Evolutionary conservation across 805 yeast genomes (phyloP).

Genomic region (Ogataea haglerorum): DNA sequence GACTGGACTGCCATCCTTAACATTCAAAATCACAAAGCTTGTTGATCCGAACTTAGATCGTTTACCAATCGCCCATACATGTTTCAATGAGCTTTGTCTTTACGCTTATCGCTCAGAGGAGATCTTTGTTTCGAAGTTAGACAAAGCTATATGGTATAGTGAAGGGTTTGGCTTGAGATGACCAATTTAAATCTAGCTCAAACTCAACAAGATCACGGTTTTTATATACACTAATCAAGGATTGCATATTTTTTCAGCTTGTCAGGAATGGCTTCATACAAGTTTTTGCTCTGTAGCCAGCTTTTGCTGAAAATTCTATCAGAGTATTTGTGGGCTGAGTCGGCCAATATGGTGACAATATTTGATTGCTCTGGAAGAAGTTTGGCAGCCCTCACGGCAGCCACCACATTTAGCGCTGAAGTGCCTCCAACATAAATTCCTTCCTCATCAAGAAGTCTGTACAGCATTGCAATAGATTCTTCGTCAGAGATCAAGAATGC

Average conservation of each 20-base stretch:
- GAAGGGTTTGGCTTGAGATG: constrained; percentile 71
- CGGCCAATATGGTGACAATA: constrained; percentile 86
- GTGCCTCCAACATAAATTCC: constrained; percentile 92
- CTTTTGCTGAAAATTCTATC: constrained; percentile 72
- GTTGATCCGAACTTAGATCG: constrained; percentile 31
- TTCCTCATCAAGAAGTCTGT: constrained; percentile 79
- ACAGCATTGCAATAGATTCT: constrained; percentile 79
- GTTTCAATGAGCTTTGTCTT: constrained; percentile 85
- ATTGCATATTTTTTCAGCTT: constrained; percentile 66
- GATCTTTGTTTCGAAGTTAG: constrained; percentile 55
- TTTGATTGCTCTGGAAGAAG: constrained; percentile 72
- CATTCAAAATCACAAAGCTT: constrained; percentile 61
- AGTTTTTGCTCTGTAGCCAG: constrained; percentile 72
- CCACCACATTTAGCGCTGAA: constrained; percentile 84
- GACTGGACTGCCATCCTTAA: constrained; percentile 77
- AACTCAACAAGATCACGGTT: too few species aligned
- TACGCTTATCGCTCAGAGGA: constrained; percentile 58
- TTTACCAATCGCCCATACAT: constrained; percentile 87
- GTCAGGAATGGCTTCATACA: constrained; percentile 65
- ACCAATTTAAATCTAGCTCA: neutral
- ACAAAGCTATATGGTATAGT: constrained; percentile 70
- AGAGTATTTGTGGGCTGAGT: constrained; percentile 86
- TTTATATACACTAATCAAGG: constrained; percentile 29
- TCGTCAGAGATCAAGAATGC: constrained; percentile 78
- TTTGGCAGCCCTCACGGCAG: constrained; percentile 76